phyloP scores from a whole-genome alignment of 1,139 yeast species.

The Saccharomyces pastorianus region DNA sequence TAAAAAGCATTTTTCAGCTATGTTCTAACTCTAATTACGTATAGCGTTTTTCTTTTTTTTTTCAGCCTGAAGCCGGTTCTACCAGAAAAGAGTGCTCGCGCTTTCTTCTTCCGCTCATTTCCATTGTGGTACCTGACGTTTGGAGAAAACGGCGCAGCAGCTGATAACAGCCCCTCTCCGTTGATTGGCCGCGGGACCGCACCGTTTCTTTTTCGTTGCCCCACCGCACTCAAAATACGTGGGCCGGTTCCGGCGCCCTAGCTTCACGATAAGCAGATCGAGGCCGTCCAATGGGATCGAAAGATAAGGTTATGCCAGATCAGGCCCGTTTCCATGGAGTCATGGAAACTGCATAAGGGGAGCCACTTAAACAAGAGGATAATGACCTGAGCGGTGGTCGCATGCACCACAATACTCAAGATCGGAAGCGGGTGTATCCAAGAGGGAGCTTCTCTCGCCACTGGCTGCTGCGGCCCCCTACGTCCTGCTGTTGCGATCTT shows the following conservation, averaged over 20 bases:
- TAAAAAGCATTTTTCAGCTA: not conserved
- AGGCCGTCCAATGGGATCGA: not conserved
- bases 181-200: not conserved
- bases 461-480: not conserved
- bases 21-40: not conserved
- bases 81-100: not conserved
- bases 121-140: not conserved
- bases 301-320: not conserved
- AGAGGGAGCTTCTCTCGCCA: not conserved
- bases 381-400: not conserved
- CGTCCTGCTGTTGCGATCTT: not conserved
- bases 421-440: not conserved
- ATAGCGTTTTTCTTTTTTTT: not conserved
- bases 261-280: not conserved
- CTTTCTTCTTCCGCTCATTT: not conserved
- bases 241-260: not conserved
- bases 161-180: not conserved
- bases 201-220: not conserved
- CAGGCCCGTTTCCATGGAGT: not conserved
- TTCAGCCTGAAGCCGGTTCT: no score
- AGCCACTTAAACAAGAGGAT: not conserved
- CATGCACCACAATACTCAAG: not conserved
- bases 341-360: not conserved
- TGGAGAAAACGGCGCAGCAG: not conserved
- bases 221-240: not conserved